These are phyloP conservation scores for Epichloe brachyelytri DNA, from an alignment of 2,329 filamentous ascomycete genomes.

Conservation along the genomic window DNA sequence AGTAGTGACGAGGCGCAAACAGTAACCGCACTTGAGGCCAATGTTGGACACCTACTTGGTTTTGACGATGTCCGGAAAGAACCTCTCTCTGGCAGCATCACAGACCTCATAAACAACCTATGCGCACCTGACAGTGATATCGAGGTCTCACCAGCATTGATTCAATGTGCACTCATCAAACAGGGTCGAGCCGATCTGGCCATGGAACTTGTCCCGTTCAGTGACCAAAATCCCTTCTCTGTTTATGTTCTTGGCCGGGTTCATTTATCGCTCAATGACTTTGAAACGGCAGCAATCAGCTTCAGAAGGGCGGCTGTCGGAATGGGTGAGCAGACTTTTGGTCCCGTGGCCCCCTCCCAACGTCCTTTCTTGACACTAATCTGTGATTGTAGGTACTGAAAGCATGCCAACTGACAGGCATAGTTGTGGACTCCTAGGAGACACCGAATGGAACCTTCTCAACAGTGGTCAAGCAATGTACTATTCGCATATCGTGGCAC, in stretches of 20 bases:
- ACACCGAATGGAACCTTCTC: slow-evolving; percentile 56
- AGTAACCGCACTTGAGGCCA: slow-evolving; percentile 46
- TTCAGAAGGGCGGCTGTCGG: slow-evolving; percentile 77
- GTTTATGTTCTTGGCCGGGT: slow-evolving; percentile 80
- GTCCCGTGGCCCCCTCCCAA: not conserved
- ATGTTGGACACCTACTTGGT: slow-evolving; percentile 50
- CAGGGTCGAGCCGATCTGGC: slow-evolving; percentile 47
- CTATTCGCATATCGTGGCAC: slow-evolving; percentile 69
- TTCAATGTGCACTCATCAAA: slow-evolving; percentile 50
- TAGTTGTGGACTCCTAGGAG: slow-evolving; percentile 56
- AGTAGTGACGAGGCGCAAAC: slow-evolving; percentile 32
- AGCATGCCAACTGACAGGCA: slow-evolving; percentile 37
- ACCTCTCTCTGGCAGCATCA: slow-evolving; percentile 45
- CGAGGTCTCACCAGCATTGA: slow-evolving; percentile 45
- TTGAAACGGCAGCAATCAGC: slow-evolving; percentile 55
- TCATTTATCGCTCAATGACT: slow-evolving; percentile 59
- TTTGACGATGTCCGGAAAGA: slow-evolving; percentile 38
- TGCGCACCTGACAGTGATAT: slow-evolving; percentile 54
- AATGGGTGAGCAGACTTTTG: slow-evolving; percentile 48
- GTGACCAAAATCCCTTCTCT: slow-evolving; percentile 45
- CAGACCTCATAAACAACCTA: slow-evolving; percentile 52
- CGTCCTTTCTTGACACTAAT: not conserved
- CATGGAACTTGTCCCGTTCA: slow-evolving; percentile 42
- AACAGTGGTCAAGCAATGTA: slow-evolving; percentile 70
- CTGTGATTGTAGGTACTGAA: slow-evolving; percentile 25